Base-by-base conservation (phyloP, 2,329 filamentous ascomycete genomes). In the Aspergillus proliferans region DNA sequence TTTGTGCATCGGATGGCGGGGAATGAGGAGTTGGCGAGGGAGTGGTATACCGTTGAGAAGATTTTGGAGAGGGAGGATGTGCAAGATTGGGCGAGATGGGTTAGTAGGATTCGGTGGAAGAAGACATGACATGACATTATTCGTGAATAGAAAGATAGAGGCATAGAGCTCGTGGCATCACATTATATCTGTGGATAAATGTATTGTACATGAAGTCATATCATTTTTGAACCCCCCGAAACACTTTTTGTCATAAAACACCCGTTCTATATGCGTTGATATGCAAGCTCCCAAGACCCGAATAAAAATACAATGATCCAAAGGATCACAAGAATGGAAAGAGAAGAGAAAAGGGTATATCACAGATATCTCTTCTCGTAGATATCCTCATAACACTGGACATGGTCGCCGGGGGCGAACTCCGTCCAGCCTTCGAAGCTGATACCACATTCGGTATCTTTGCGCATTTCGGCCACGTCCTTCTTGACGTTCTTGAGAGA, bases 401-500 rank as follows among this genome's bases (percentile, higher is more conserved):
- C 80, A 67, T 85, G 81, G 71, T 98, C 93, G 24, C 92, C 93
- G 12, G 83, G 76, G 62, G 85, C 68, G 65, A 97, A 86, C 19
- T 83, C 86, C 43, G 86, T 77, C 83, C 89, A 98, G 28, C 77
- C 79, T 3, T 86, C 83, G 61, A 98, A 92, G 46, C 82, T 84
- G 57, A 98, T 85, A 57, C 93, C 93, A 61, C 93, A 98, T 70
- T 98, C 93, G n/a, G 80, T 82, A 50, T 90, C 91, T 71, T 95
- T 97, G 61, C 83, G 84, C 83, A 95, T 93, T 63, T 95, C 88
- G 42, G 76, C 75, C 26, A 93, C 87, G 56, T 96, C 88, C 67
- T 94, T 94, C 78, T 97, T 96, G 67, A 87, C 83, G 62, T 94
- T 87, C 73, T 93, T 96, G 50, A 98, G 81, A 1, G 88, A 88